Evolutionary conservation across 2,329 filamentous ascomycete genomes (phyloP).

Genomic region (Xylaria sp.): DNA sequence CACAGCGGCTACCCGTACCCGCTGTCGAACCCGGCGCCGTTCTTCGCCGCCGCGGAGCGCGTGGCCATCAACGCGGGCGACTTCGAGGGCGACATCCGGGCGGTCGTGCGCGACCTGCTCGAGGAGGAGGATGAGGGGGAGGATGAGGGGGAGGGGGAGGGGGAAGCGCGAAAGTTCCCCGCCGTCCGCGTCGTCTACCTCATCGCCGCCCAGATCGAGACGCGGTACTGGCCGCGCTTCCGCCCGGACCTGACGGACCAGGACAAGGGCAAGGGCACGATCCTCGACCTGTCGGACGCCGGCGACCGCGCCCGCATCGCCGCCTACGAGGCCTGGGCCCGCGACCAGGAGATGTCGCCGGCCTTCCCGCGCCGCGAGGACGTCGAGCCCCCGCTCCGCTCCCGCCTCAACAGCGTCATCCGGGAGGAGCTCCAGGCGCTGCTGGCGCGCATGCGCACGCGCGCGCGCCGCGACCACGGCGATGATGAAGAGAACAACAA

Average conservation of each 20-base stretch:
- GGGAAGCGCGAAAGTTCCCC: too few relatives aligned
- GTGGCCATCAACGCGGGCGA: slow-evolving; percentile 31
- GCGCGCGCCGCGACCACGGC: too few relatives aligned
- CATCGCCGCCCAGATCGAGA: slow-evolving; percentile 34
- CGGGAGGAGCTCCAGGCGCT: slow-evolving; percentile 26
- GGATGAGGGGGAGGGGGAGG: too few relatives aligned
- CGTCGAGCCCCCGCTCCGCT: slow-evolving; percentile 28
- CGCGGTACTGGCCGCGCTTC: slow-evolving; percentile 33
- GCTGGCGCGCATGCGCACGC: too few relatives aligned
- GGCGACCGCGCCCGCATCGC: slow-evolving; percentile 29
- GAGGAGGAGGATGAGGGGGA: too few relatives aligned
- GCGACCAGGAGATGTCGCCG: slow-evolving; percentile 35
- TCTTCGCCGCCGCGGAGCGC: slow-evolving; percentile 30
- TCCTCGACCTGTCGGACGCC: slow-evolving; percentile 32
- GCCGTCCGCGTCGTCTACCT: slow-evolving; percentile 31
- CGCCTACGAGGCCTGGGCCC: slow-evolving; percentile 32
- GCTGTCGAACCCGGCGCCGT: slow-evolving; percentile 35
- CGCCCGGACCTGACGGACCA: slow-evolving; percentile 32
- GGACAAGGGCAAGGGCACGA: slow-evolving; percentile 34
- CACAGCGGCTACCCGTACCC: slow-evolving; percentile 36
- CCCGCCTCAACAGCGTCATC: slow-evolving; percentile 28
- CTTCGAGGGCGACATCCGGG: slow-evolving; percentile 29
- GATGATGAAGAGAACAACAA: slow-evolving; percentile 14
- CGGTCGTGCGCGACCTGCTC: slow-evolving; percentile 28
- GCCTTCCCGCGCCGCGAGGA: slow-evolving; percentile 31